Conservation (phyloP, 2,329 filamentous ascomycete species). For the Hypoxylon sp. region DNA sequence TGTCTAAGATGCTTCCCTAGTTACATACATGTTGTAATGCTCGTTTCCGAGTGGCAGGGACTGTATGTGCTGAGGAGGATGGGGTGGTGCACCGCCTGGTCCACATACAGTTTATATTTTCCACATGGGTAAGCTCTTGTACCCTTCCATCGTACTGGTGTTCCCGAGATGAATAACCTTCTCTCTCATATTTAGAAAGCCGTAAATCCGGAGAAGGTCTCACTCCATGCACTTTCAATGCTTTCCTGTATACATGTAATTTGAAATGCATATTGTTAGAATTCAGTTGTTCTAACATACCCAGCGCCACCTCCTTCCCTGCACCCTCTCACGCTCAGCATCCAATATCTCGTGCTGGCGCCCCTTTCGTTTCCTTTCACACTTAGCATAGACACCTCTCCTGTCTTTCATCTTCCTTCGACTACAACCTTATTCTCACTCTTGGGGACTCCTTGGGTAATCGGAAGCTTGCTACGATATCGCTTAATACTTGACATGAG, state of each 20-base stretch:
- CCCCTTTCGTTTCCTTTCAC: constrained; percentile 16
- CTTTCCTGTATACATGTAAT: constrained; percentile 36
- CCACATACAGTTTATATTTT: constrained; percentile 35
- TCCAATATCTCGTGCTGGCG: constrained; percentile 20
- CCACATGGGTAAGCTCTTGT: constrained; percentile 40
- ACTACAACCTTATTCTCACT: background rate
- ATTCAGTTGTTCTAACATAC: constrained; percentile 23
- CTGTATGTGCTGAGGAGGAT: constrained; percentile 40
- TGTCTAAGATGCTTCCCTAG: constrained; percentile 51
- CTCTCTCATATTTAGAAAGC: constrained; percentile 48
- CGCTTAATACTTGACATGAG: constrained; percentile 23
- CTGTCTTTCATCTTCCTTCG: constrained; percentile 6
- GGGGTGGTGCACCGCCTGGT: constrained; percentile 42
- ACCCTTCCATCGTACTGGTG: constrained; percentile 36
- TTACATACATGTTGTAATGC: constrained; percentile 38
- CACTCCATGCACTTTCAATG: constrained; percentile 33
- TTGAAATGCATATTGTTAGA: constrained; percentile 28
- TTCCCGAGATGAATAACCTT: constrained; percentile 43
- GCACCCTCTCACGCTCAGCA: constrained; percentile 4
- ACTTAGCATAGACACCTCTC: constrained; percentile 30
- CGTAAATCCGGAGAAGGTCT: constrained; percentile 36
- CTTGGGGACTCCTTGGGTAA: constrained; percentile 7
- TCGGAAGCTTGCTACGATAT: constrained; percentile 13
- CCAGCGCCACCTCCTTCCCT: constrained; percentile 16
- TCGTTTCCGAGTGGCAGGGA: constrained; percentile 47